A percentile compares a stretch with the other conserved stretches of the same genome.
Conservation (phyloP, 352 stramenopile species). For the Phytophthora palmivora region DNA sequence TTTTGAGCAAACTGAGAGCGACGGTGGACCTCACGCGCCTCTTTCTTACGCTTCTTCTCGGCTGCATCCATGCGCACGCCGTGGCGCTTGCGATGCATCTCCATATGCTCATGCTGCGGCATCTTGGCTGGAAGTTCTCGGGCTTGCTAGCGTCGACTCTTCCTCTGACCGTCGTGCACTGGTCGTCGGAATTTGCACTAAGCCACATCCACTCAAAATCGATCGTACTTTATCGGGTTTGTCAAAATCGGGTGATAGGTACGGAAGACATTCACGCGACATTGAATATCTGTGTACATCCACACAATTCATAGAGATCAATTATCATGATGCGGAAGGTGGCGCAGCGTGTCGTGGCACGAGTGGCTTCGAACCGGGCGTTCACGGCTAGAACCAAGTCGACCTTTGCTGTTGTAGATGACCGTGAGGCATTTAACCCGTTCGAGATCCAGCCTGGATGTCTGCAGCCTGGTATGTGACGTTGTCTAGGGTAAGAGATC, state of each 20-base stretch:
- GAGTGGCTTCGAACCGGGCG: conserved; percentile 6
- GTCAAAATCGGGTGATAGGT: neutral
- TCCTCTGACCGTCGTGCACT: conserved; percentile 22
- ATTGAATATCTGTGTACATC: neutral
- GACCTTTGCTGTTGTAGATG: conserved; percentile 42
- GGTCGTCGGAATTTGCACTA: conserved; percentile 20
- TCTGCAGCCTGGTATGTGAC: conserved; percentile 56
- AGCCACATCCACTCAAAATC: conserved; percentile 34
- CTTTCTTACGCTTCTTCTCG: conserved; percentile 98
- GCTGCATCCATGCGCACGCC: conserved; percentile 97
- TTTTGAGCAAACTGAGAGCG: conserved; percentile 98
- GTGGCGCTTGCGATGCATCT: conserved; percentile 99
- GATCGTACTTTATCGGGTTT: conserved; percentile 23
- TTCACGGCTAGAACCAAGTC: conserved; percentile 21
- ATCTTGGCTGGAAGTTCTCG: conserved; percentile 64
- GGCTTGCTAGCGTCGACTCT: neutral
- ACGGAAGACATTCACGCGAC: conserved; percentile 12
- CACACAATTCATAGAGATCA: neutral
- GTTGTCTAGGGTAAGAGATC: neutral
- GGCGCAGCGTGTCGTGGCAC: conserved; percentile 6
- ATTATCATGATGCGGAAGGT: conserved; percentile 25
- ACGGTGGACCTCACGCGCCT: conserved; percentile 98
- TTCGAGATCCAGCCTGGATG: conserved; percentile 56
- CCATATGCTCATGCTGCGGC: conserved; percentile 99
- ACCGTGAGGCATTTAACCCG: conserved; percentile 43